phyloP scores from a whole-genome alignment of 306 rosid species.

The Cicer yamashitae region DNA sequence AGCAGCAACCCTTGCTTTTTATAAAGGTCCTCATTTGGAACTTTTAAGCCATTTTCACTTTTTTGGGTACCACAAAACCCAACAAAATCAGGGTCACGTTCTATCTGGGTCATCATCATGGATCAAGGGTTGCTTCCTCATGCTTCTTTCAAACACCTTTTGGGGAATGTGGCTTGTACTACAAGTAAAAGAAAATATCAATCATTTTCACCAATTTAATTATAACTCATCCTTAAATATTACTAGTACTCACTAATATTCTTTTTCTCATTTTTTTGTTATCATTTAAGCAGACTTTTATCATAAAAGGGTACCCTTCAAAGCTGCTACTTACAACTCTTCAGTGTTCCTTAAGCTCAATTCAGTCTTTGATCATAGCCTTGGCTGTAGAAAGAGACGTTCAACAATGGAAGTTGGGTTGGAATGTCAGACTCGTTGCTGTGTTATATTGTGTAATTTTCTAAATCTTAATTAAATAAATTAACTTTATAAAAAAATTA shows the following conservation, averaged over 20 bases:
- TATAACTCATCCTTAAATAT: too few species aligned
- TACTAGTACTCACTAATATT: not conserved
- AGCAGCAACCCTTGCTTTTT: slow-evolving; percentile 69
- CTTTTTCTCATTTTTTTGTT: not conserved
- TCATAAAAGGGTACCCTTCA: slow-evolving; percentile 72
- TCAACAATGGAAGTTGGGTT: slow-evolving; percentile 75
- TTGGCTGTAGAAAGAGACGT: slow-evolving; percentile 70
- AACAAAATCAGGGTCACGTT: slow-evolving; percentile 22
- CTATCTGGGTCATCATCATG: slow-evolving; percentile 58
- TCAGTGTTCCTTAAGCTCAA: slow-evolving; percentile 67
- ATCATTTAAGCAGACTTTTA: slow-evolving; percentile 50
- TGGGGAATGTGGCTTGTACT: slow-evolving; percentile 86
- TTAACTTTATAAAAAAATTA: not conserved
- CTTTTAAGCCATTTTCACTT: slow-evolving; percentile 47
- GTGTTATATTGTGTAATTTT: slow-evolving; percentile 70
- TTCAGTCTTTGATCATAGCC: slow-evolving; percentile 71
- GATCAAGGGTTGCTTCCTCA: slow-evolving; percentile 85
- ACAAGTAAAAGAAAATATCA: slow-evolving; percentile 54
- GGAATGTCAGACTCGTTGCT: slow-evolving; percentile 73
- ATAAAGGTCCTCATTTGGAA: slow-evolving; percentile 69
- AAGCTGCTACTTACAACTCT: slow-evolving; percentile 75
- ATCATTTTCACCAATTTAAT: not conserved
- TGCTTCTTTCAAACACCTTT: slow-evolving; percentile 70
- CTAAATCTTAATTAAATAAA: slow-evolving; percentile 12
- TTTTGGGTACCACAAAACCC: slow-evolving; percentile 46